Evolutionary conservation across 768 basidiomycete genomes (phyloP).

Genomic region (Leccinum disarticulatum): DNA sequence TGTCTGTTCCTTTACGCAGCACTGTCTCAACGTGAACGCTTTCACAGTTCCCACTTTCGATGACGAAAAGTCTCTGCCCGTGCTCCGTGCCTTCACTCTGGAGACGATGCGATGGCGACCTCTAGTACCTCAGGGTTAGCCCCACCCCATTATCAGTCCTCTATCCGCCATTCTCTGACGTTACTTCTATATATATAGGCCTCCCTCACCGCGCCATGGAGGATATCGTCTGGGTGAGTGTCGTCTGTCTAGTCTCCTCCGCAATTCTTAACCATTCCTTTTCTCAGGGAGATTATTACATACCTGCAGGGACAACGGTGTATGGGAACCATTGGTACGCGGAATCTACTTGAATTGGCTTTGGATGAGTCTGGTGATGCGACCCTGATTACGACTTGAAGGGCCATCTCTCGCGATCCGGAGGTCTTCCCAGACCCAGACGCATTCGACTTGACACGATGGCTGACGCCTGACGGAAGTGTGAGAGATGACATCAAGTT

Average conservation of each 20-base stretch:
- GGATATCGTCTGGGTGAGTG: constrained; percentile 18
- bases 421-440: constrained; percentile 38
- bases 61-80: constrained; percentile 31
- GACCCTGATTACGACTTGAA: constrained; percentile 6
- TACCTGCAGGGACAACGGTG: constrained; percentile 21
- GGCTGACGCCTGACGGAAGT: constrained; percentile 17
- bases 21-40: background rate
- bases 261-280: background rate
- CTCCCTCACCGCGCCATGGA: constrained; percentile 14
- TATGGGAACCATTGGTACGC: constrained; percentile 20
- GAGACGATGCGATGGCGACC: constrained; percentile 39
- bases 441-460: constrained; percentile 37
- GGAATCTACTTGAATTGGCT: background rate
- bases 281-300: constrained; percentile 14
- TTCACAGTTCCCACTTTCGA: constrained; percentile 35
- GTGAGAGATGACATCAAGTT: constrained; percentile 47
- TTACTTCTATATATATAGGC: background rate
- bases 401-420: constrained; percentile 38
- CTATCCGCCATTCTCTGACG: no score
- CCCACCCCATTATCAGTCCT: background rate
- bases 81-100: constrained; percentile 34
- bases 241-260: background rate
- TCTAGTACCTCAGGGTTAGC: constrained; percentile 22
- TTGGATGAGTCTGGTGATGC: background rate
- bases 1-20: background rate